Evolutionary conservation across 192 early-diverging fungal genomes (phyloP).

Genomic region (Coemansia sp.): DNA sequence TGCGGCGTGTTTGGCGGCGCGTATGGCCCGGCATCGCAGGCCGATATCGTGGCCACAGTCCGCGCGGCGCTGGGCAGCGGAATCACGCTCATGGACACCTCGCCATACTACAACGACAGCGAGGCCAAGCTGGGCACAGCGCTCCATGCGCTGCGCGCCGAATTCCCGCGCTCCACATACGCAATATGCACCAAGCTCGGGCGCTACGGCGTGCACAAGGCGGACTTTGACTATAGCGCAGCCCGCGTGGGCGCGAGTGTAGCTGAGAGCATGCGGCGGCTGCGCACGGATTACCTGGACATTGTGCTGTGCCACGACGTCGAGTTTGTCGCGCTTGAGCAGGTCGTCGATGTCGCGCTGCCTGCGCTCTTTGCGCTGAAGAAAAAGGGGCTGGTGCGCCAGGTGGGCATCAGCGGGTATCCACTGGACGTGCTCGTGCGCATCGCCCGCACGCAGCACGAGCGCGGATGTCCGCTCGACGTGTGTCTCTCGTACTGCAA

Average conservation of each 20-base stretch:
- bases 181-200: constrained; percentile 72
- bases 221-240: constrained; percentile 67
- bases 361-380: constrained; percentile 55
- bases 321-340: constrained; percentile 65
- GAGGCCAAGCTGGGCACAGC: constrained; percentile 66
- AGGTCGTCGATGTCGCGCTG: constrained; percentile 57
- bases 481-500: constrained; percentile 69
- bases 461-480: constrained; percentile 57
- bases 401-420: constrained; percentile 72
- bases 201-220: constrained; percentile 61
- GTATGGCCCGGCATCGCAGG: constrained; percentile 22
- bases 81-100: constrained; percentile 70
- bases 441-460: constrained; percentile 58
- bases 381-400: constrained; percentile 57
- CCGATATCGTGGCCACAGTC: constrained; percentile 4
- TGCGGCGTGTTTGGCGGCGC: constrained; percentile 49
- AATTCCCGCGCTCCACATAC: constrained; percentile 65
- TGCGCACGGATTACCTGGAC: constrained; percentile 68
- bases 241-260: constrained; percentile 54
- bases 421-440: constrained; percentile 61
- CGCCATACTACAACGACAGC: constrained; percentile 70
- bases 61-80: constrained; percentile 45
- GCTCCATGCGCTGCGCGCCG: constrained; percentile 40
- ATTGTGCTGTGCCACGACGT: constrained; percentile 74
- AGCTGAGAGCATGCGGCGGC: constrained; percentile 56